These are phyloP conservation scores for Eremochloa ophiuroides DNA, from an alignment of 176 grass and related monocot genomes.

Conservation along the genomic window DNA sequence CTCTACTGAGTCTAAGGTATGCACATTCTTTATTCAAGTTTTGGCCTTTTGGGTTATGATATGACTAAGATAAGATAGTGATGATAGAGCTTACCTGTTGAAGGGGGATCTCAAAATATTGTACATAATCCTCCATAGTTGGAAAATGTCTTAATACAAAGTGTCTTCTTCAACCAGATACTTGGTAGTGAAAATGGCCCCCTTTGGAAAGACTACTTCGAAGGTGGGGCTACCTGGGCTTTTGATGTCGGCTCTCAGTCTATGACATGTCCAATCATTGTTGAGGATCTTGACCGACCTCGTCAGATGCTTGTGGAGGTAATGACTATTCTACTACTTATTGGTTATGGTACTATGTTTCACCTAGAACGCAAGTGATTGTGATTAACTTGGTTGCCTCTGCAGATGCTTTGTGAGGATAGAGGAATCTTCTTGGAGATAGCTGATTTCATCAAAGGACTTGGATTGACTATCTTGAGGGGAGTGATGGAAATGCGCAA, in stretches of 20 bases:
- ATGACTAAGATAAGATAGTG: neutral
- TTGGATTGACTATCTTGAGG: conserved; percentile 83
- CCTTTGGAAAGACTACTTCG: conserved; percentile 77
- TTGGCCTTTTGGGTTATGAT: neutral
- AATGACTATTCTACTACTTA: conserved; percentile 20
- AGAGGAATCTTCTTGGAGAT: conserved; percentile 84
- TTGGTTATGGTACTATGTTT: conserved; percentile 8
- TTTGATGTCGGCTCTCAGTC: conserved; percentile 80
- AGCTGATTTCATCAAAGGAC: conserved; percentile 73
- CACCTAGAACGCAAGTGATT: neutral
- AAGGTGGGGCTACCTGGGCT: conserved; percentile 84
- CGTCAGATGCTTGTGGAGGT: conserved; percentile 85
- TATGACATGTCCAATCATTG: conserved; percentile 75
- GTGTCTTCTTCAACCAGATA: conserved; percentile 38
- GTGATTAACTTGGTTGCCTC: conserved; percentile 13
- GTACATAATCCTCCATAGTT: conserved; percentile 2
- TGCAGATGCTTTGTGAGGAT: conserved; percentile 80
- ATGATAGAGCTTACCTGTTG: neutral
- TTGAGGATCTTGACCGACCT: conserved; percentile 77
- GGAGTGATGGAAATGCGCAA: conserved; percentile 74
- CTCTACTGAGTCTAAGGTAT: conserved; percentile 65
- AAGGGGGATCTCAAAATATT: neutral
- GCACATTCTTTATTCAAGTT: neutral
- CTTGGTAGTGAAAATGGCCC: conserved; percentile 49
- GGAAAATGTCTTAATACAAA: conserved; percentile 15